phyloP scores from a whole-genome alignment of 257 asterid species.

The Thymus mandschuricus region DNA sequence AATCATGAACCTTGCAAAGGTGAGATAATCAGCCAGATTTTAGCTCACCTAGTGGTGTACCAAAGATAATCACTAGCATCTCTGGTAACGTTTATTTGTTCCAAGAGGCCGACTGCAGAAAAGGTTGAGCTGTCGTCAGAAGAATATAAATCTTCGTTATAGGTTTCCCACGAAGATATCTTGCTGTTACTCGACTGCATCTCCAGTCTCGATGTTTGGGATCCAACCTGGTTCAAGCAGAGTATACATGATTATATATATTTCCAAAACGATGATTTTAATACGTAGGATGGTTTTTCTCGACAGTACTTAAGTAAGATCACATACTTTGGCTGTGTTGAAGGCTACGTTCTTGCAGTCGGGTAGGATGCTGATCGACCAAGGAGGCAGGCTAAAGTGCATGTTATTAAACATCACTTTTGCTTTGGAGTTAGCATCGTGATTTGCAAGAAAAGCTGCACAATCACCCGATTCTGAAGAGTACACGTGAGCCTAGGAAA shows the following conservation, averaged over 20 bases:
- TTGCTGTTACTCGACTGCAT: conserved; percentile 64
- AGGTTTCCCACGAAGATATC: conserved; percentile 85
- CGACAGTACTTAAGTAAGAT: not conserved
- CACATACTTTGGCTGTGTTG: conserved; percentile 89
- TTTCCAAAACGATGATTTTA: not conserved
- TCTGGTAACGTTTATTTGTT: conserved; percentile 90
- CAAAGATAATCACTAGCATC: conserved; percentile 90
- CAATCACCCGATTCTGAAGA: conserved; percentile 78
- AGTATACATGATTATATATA: not conserved
- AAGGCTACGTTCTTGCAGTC: conserved; percentile 90
- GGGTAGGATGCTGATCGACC: conserved; percentile 98
- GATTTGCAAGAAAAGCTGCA: conserved; percentile 89
- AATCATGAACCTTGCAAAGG: not conserved
- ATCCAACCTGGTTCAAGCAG: conserved; percentile 66
- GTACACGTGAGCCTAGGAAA: conserved; percentile 77
- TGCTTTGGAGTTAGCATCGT: conserved; percentile 52
- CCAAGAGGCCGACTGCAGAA: conserved; percentile 74
- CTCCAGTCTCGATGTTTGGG: conserved; percentile 76
- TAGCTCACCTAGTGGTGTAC: conserved; percentile 77
- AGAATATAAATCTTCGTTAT: conserved; percentile 78
- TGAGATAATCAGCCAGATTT: conserved; percentile 14
- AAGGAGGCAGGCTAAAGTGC: conserved; percentile 86
- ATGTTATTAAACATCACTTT: conserved; percentile 83
- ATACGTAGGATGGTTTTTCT: not conserved
- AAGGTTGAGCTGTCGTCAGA: conserved; percentile 74